Conservation (phyloP, 768 basidiomycete species). For the Podaxis sp. region DNA sequence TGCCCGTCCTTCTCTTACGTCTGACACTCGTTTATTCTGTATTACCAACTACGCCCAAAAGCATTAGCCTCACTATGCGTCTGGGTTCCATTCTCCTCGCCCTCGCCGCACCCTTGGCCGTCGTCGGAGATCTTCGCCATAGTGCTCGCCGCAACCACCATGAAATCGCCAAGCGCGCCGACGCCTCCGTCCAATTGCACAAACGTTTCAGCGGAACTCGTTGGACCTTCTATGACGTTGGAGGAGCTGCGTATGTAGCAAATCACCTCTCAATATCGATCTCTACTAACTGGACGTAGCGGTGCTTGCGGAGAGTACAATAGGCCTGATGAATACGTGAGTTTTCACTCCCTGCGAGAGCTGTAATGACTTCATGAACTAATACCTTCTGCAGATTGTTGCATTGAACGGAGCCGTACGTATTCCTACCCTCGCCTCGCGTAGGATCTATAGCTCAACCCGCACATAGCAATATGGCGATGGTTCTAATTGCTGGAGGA, state of each 20-base stretch:
- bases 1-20: slow-evolving; percentile 12
- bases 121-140: slow-evolving; percentile 11
- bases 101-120: slow-evolving; percentile 12
- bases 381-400: slow-evolving; percentile 24
- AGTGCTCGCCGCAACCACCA: slow-evolving; percentile 20
- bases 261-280: not conserved
- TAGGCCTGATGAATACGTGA: slow-evolving; percentile 24
- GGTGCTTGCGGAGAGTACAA: slow-evolving; percentile 31
- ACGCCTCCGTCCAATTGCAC: slow-evolving; percentile 21
- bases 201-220: slow-evolving; percentile 23
- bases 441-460: not conserved
- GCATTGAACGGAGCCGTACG: slow-evolving; percentile 24
- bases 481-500: slow-evolving; percentile 58
- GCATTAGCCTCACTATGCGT: slow-evolving; percentile 1
- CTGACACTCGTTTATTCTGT: slow-evolving; percentile 13
- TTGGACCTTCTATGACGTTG: slow-evolving; percentile 32
- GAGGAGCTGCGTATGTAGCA: slow-evolving; percentile 22
- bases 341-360: slow-evolving; percentile 6
- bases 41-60: not conserved
- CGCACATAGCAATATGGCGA: slow-evolving; percentile 36
- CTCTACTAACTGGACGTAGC: slow-evolving; percentile 12
- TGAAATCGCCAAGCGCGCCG: slow-evolving; percentile 25
- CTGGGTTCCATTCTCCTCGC: slow-evolving; percentile 6
- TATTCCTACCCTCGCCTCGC: not conserved
- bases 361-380: not conserved